A percentile compares a stretch with the other conserved stretches of the same genome.
Evolutionary conservation across 495 filamentous ascomycete species (phyloP).

Genomic region (Apiosordaria backusii): DNA sequence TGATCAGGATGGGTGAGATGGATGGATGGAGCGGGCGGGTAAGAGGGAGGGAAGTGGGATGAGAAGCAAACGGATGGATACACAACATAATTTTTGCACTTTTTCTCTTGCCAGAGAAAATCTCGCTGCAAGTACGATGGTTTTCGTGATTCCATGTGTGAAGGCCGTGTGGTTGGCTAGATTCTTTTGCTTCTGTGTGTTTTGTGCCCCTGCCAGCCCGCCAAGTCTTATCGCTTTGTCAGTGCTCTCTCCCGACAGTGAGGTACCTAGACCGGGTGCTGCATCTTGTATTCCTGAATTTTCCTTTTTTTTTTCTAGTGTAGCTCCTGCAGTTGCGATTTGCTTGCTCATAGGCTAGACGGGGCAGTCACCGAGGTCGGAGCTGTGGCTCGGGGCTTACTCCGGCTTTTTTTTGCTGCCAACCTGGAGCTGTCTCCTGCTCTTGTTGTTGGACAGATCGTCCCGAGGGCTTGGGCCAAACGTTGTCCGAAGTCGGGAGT

Average conservation of each 20-base stretch:
- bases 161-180: not conserved
- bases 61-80: not conserved
- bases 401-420: not conserved
- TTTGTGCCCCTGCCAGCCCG: not conserved
- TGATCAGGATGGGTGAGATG: not conserved
- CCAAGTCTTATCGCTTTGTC: not conserved
- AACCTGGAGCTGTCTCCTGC: not conserved
- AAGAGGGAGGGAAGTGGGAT: not conserved
- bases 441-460: not conserved
- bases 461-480: not conserved
- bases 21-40: not conserved
- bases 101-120: not conserved
- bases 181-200: not conserved
- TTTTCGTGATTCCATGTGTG: not conserved
- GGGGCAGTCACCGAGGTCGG: not conserved
- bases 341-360: not conserved
- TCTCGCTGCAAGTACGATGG: not conserved
- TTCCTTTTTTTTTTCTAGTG: not conserved
- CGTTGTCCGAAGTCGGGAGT: not conserved
- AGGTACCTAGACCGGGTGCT: not conserved
- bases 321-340: not conserved
- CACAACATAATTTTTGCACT: not conserved
- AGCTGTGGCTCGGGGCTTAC: not conserved
- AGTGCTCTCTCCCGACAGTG: not conserved
- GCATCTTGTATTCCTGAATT: not conserved